Evolutionary conservation across 306 rosid genomes (phyloP), one percentile per base, ranked within the genome.

Genomic region (Aeschynomene evenia): DNA sequence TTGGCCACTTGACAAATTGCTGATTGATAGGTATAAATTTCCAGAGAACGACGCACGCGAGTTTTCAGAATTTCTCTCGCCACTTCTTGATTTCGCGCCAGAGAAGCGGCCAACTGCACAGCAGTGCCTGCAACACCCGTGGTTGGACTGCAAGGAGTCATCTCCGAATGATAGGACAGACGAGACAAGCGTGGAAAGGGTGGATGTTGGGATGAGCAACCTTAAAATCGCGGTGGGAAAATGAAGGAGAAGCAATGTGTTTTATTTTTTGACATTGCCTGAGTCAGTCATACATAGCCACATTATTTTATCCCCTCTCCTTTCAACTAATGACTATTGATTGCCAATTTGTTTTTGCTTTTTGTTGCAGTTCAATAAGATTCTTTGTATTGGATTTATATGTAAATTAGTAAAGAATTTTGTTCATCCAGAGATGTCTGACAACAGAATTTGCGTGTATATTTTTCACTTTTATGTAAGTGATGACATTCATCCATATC

Each of bases 91-190:
- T 54, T 94, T 94, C 24, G 68, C 81, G 0, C 95, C 97, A 0
- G 97, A 94, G 87, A 94, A 85, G 86, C 91, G 98, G 53, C 98
- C 98, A 36, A 90, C 96, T 12, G 97, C 98, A 0, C 84, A 80
- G 72, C 95, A 87, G 68, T 88, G 91, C 83, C 80, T 94, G 71
- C 87, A 90, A 49, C 97, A 90, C 53, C 90, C 94, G 1, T 93
- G 98, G 98, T 81, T 93, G 28, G 77, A 60, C 40, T 29, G 56
- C 52, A 66, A 68, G 63, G 78, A 72, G 14, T 57, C 87, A 9
- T 12, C 82, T 43, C 85, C 87, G 51, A 66, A 68, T 51, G 86
- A 82, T 22, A 69, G 59, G 62, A 79, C 53, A 51, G 85, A 72
- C 40, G 85, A 83, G 51, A n/a, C 87, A 4, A 72, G 24, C 28